Evolutionary conservation across 2,329 filamentous ascomycete genomes (phyloP).

Genomic region (Fusarium miscanthi): DNA sequence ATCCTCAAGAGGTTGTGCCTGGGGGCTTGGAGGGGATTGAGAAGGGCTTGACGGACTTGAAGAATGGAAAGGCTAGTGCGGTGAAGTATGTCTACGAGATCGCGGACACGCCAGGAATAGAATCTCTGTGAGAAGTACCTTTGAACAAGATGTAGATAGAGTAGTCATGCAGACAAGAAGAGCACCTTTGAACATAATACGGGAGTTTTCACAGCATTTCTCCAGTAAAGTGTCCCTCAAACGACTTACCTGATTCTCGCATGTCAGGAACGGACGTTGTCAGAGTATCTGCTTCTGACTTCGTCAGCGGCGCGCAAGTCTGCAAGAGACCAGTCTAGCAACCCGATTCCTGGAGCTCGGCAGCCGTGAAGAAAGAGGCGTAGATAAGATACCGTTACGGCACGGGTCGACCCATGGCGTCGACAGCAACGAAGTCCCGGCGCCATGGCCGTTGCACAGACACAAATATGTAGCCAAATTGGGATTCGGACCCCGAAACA

Average conservation of each 20-base stretch:
- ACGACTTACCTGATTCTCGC: accelerated
- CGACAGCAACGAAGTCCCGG: not conserved
- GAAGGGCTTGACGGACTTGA: not conserved
- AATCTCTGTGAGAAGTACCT: accelerated
- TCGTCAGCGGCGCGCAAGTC: accelerated
- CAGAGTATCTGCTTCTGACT: not conserved
- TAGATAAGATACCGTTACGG: not conserved
- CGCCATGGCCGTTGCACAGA: not conserved
- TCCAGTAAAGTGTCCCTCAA: accelerated
- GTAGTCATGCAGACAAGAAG: not conserved
- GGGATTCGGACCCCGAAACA: not conserved
- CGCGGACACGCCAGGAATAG: conserved; percentile 8
- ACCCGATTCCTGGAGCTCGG: not conserved
- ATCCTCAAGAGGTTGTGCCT: conserved; percentile 19
- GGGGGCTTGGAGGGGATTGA: conserved; percentile 20
- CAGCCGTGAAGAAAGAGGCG: not conserved
- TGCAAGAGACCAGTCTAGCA: not conserved
- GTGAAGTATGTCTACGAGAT: conserved; percentile 27
- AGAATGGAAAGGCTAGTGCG: conserved; percentile 16
- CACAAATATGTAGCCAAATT: not conserved
- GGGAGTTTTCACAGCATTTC: accelerated
- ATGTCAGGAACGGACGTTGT: accelerated
- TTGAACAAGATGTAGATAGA: not conserved
- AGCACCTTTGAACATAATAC: accelerated
- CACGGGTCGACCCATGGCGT: not conserved